These are phyloP conservation scores for Penicillium hordei DNA, from an alignment of 2,329 filamentous ascomycete genomes.

Conservation along the genomic window DNA sequence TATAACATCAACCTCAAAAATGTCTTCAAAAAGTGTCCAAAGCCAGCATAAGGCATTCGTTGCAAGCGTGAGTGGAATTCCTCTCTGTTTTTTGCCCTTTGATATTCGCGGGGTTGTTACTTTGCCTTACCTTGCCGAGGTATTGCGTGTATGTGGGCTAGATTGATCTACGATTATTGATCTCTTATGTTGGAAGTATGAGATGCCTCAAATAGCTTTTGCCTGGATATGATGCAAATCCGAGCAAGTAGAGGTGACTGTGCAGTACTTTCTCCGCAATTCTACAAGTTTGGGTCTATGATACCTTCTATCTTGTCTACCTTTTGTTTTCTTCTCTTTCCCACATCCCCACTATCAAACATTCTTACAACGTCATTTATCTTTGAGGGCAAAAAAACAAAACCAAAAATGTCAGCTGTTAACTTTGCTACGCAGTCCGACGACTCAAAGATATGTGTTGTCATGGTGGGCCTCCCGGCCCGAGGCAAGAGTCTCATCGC, in stretches of 20 bases:
- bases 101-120: neutral
- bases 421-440: constrained; percentile 76
- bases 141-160: neutral
- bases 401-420: constrained; percentile 5
- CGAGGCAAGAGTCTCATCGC: constrained; percentile 97
- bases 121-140: constrained; percentile 5
- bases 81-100: neutral
- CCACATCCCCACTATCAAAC: neutral
- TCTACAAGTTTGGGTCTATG: neutral
- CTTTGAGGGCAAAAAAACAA: neutral
- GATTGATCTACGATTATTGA: neutral
- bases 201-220: neutral
- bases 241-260: neutral
- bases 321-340: neutral
- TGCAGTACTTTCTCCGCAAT: neutral
- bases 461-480: constrained; percentile 96
- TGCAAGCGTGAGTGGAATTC: constrained; percentile 24
- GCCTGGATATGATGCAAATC: neutral
- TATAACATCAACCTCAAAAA: constrained; percentile 13
- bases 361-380: neutral
- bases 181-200: neutral
- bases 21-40: constrained; percentile 22
- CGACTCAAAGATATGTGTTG: constrained; percentile 94
- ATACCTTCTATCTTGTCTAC: neutral
- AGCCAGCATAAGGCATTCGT: constrained; percentile 27